Base-by-base conservation (phyloP, 352 stramenopile species). In the Phytophthora constricta region DNA sequence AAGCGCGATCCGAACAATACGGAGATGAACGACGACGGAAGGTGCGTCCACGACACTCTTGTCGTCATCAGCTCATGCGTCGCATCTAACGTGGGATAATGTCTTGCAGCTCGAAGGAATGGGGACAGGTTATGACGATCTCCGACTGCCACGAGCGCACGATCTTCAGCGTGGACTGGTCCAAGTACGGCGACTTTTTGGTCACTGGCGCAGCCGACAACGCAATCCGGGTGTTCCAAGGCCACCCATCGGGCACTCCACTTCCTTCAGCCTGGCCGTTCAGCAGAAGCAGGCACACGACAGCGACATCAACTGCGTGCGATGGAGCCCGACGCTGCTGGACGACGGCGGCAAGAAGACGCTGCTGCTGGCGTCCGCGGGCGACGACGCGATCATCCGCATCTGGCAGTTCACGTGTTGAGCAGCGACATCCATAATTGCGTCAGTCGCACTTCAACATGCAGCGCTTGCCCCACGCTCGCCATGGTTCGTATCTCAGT, bases 111-210 rank as follows among this genome's bases (percentile, higher is more conserved):
- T 60, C 70, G 41, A 89, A 72, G 78, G 72, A 95, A 27, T 99
- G 94, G 93, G 90, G 85, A 62, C 89, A 90, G 55, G 86, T 90
- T 0, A 76, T 91, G 0, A 82, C 79, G 37, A 65, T 99, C 13
- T 72, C 89, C 1, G 83, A 91, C 28, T 87, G 85, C 31, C 97
- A 99, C 77, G 83, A 89, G 19, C 82, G 84, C 43, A 93, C 92
- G 2, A 89, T 99, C 22, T 98, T 98, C 70, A 95, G 77, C 52
- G 79, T 98, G 9, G 89, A 98, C 75, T 99, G 96, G 89, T 92
- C 84, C 17, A 79, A 80, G 14, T 77, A 91, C 5, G 86, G 95
- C 59, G 87, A 97, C 49, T 82, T 91, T 14, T 76, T 99, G 14
- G 93, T 87, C 27, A 98, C 94, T 1, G 90, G 86, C 26, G 95